These are phyloP conservation scores for Eleusine coracana DNA, from an alignment of 176 grass and related monocot species.

Conservation along the genomic window DNA sequence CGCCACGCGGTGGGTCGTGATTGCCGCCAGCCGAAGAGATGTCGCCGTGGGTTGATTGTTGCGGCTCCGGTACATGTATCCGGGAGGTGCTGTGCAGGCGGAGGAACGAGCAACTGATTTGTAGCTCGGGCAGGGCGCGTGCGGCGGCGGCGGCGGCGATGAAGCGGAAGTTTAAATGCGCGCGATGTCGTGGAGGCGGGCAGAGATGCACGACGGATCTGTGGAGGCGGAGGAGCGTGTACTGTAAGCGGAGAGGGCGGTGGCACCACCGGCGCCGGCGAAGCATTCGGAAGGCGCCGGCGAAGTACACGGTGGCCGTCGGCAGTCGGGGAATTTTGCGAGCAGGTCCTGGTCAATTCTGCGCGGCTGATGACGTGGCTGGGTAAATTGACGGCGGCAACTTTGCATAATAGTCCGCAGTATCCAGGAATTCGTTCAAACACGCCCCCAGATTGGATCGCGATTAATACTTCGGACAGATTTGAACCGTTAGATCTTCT, in stretches of 20 bases:
- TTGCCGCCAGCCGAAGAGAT: not conserved
- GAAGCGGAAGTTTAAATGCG: slow-evolving; percentile 12
- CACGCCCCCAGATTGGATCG: not conserved
- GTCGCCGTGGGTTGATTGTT: not conserved
- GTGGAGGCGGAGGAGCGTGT: not conserved
- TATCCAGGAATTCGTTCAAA: not conserved
- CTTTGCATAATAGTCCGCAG: not conserved
- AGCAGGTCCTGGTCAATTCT: not conserved
- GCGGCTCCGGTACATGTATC: not conserved
- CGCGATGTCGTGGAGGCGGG: slow-evolving; percentile 8
- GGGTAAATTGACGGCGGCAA: too few species aligned
- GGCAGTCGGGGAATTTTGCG: not conserved
- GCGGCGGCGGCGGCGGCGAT: not conserved
- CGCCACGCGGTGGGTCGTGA: not conserved
- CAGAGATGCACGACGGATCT: not conserved
- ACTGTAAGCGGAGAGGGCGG: slow-evolving; percentile 14
- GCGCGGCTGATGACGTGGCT: not conserved
- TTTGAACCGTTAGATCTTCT: too few species aligned
- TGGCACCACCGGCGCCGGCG: not conserved
- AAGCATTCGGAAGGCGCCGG: not conserved
- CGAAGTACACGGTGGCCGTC: not conserved
- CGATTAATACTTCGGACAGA: not conserved
- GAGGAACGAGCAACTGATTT: not conserved
- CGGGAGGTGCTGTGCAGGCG: not conserved
- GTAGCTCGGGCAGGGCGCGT: not conserved